A percentile compares a stretch with the other conserved stretches of the same genome.
Conservation (phyloP, 2,329 filamentous ascomycete species). For the Phoma sp. region DNA sequence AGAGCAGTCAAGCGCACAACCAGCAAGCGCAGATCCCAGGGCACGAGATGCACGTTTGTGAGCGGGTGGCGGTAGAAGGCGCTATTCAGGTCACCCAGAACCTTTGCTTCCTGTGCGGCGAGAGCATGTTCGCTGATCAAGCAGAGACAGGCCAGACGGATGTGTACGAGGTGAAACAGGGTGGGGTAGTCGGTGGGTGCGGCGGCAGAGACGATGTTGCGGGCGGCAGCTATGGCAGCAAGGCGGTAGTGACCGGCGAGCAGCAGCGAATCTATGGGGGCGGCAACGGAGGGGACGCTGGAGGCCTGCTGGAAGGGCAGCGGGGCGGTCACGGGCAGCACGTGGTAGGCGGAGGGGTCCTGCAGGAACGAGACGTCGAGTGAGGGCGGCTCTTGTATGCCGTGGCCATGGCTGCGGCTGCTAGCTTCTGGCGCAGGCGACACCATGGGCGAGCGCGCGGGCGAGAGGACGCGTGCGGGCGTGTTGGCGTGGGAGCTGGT, state of each 20-base stretch:
- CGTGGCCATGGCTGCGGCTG: neutral
- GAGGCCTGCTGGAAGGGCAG: constrained; percentile 72
- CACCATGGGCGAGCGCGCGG: constrained; percentile 28
- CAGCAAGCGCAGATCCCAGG: constrained; percentile 85
- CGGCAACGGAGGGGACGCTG: constrained; percentile 64
- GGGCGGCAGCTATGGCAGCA: constrained; percentile 72
- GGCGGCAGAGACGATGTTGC: constrained; percentile 60
- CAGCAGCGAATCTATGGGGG: constrained; percentile 72
- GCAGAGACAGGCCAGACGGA: constrained; percentile 79
- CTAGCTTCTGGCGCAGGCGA: constrained; percentile 20
- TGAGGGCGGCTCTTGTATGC: neutral
- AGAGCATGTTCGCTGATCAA: constrained; percentile 70
- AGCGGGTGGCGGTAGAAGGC: constrained; percentile 59
- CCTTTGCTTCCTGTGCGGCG: constrained; percentile 66
- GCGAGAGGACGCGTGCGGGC: constrained; percentile 4
- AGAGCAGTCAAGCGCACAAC: constrained; percentile 84
- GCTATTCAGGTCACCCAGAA: constrained; percentile 67
- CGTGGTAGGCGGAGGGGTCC: constrained; percentile 81
- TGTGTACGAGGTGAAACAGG: constrained; percentile 81
- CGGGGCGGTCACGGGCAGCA: constrained; percentile 69
- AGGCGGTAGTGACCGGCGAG: constrained; percentile 77
- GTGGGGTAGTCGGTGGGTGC: constrained; percentile 64
- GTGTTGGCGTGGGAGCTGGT: neutral
- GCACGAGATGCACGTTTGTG: constrained; percentile 64
- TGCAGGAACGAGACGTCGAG: constrained; percentile 65